Evolutionary conservation across 1,284 basidiomycete genomes (phyloP).

Genomic region (Schizophyllum amplum): DNA sequence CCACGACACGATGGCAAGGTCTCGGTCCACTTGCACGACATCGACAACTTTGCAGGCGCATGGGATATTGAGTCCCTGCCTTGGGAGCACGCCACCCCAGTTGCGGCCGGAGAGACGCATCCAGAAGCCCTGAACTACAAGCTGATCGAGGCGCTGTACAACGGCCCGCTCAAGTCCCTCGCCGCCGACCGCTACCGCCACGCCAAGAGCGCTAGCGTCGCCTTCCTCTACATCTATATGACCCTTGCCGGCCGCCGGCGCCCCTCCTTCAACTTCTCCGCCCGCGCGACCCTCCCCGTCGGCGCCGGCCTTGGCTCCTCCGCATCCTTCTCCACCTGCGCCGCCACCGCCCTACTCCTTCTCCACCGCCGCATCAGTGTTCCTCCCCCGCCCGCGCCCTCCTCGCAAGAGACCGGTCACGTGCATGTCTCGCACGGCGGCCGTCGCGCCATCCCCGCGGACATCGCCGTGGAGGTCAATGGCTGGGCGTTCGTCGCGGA

Average conservation of each 20-base stretch:
- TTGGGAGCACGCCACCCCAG: constrained; percentile 67
- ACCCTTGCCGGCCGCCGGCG: constrained; percentile 36
- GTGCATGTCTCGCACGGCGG: constrained; percentile 58
- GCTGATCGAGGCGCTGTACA: constrained; percentile 61
- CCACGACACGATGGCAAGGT: constrained; percentile 72
- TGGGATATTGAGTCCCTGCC: constrained; percentile 84
- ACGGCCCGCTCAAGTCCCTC: constrained; percentile 40
- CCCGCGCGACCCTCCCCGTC: constrained; percentile 93
- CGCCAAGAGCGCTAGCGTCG: constrained; percentile 63
- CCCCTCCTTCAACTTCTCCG: constrained; percentile 71
- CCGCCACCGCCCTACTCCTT: constrained; percentile 79
- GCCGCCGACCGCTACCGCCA: constrained; percentile 32
- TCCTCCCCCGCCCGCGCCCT: constrained; percentile 40
- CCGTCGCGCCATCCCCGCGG: constrained; percentile 50
- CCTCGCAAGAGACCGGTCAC: constrained; percentile 37
- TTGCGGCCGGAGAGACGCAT: constrained; percentile 46
- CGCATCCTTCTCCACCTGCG: constrained; percentile 88
- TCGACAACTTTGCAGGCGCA: constrained; percentile 68
- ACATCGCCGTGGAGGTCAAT: constrained; percentile 75
- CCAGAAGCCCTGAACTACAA: constrained; percentile 62
- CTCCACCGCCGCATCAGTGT: constrained; percentile 52
- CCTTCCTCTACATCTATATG: constrained; percentile 96
- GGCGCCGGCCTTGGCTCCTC: constrained; percentile 98
- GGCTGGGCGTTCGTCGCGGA: constrained; percentile 93
- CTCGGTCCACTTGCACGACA: constrained; percentile 75